Conservation (phyloP, 1,284 basidiomycete genomes). For the Ganoderma resinaceum region DNA sequence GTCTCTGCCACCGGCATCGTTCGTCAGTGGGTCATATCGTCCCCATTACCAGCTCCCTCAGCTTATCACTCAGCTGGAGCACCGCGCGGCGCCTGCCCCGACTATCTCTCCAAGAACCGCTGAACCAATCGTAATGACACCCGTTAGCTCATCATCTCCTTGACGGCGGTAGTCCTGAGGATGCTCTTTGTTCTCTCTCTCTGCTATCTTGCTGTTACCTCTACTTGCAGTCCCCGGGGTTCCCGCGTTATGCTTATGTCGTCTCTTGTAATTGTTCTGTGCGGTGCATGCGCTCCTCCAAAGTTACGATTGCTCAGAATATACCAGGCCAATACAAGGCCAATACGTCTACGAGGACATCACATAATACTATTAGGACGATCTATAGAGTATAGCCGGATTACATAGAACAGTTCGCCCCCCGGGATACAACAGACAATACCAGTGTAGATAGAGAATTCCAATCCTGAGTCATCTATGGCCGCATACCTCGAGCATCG, state of each 20-base stretch:
- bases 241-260: not conserved
- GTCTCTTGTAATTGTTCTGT: not conserved
- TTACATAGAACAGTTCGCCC: not conserved
- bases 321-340: not conserved
- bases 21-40: slow-evolving; percentile 14
- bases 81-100: slow-evolving; percentile 11
- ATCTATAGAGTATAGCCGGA: not conserved
- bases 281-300: not conserved
- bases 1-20: slow-evolving; percentile 1
- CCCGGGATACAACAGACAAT: not conserved
- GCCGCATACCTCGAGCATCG: not conserved
- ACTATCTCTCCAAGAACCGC: slow-evolving; percentile 15
- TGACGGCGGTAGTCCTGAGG: not conserved
- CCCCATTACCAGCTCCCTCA: slow-evolving; percentile 17
- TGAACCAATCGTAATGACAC: slow-evolving; percentile 7
- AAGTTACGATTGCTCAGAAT: not conserved
- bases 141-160: not conserved
- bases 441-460: not conserved
- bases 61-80: slow-evolving; percentile 20
- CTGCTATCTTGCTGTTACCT: not conserved
- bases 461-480: not conserved
- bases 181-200: not conserved
- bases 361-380: not conserved
- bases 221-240: not conserved
- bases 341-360: not conserved